Evolutionary conservation across 371 early-diverging fungal genomes (phyloP).

Genomic region (Nematocida homosporus): DNA sequence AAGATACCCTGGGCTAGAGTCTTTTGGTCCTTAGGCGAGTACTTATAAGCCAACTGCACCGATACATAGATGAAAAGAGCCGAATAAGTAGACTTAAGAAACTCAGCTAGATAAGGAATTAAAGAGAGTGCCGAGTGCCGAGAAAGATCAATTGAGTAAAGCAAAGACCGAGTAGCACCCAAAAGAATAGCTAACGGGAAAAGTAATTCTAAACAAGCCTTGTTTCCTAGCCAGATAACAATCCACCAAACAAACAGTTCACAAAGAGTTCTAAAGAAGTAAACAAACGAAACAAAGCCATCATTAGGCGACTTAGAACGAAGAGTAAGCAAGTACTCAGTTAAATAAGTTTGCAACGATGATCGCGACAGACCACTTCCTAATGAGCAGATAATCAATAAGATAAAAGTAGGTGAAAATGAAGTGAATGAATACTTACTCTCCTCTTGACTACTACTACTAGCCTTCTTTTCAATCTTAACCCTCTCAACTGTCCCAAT

Average conservation of each 20-base stretch:
- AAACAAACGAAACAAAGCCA: slow-evolving; percentile 4
- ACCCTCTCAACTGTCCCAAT: not conserved
- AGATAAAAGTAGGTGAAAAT: not conserved
- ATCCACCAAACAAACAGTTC: slow-evolving; percentile 49
- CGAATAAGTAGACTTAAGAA: slow-evolving; percentile 38
- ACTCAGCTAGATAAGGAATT: slow-evolving; percentile 45
- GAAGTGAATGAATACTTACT: not conserved
- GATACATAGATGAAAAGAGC: slow-evolving; percentile 52
- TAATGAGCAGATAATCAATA: slow-evolving; percentile 17
- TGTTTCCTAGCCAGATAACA: slow-evolving; percentile 41
- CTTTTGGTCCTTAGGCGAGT: slow-evolving; percentile 12
- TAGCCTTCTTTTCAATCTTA: not conserved
- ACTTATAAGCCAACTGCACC: slow-evolving; percentile 33
- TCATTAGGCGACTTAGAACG: not conserved
- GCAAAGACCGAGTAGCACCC: slow-evolving; percentile 18
- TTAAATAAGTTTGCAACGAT: slow-evolving; percentile 47
- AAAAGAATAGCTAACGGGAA: slow-evolving; percentile 27
- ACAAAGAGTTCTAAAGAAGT: slow-evolving; percentile 38
- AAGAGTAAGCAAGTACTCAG: slow-evolving; percentile 19
- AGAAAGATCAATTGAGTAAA: slow-evolving; percentile 12
- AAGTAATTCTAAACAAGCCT: slow-evolving; percentile 18
- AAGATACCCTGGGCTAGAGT: slow-evolving; percentile 46
- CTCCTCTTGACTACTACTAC: not conserved
- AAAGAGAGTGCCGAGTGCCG: not conserved
- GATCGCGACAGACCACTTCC: slow-evolving; percentile 51